Evolutionary conservation across 495 filamentous ascomycete species (phyloP), one percentile per base, ranked within the genome.

Genomic region (Lasiosphaeriaceae sp.): DNA sequence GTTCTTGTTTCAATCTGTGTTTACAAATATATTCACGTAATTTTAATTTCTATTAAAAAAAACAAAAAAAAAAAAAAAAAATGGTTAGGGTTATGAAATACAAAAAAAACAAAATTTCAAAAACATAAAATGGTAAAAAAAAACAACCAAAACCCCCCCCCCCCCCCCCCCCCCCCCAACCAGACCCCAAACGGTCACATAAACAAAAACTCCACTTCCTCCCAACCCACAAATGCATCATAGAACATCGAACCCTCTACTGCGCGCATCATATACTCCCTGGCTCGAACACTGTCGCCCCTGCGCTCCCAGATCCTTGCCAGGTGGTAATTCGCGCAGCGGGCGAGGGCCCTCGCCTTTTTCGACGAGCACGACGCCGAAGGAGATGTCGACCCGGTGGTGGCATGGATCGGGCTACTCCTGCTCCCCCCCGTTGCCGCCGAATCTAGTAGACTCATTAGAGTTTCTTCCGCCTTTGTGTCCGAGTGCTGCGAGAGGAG

Each of bases 191-290:
- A 47, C 6, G 8, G 35, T 57, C 45, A 61, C n/a, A 29, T 44
- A 61, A 64, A 64, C 54, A 64, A 41, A 52, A 64, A 64, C 35
- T 58, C 58, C 9, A 47, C 58, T 54, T 64, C 61, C 12, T 61
- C 58, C 61, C 61, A 64, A 16, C 51, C 22, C 20, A 64, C 50
- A 49, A 50, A 60, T 19, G 52, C 44, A 35, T 61, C 61, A 49
- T 57, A 64, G 8, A 60, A 37, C 20, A 60, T n/a, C 11, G 61
- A 57, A 5, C 50, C 47, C 3, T 47, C 46, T 20, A 58, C 41
- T 2, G 53, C 26, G 5, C 47, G 48, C 12, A 37, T 37, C 50
- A 61, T 3, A 22, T 57, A 46, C 55, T 60, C 54, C 4, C 39
- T 57, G 17, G 58, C 58, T 2, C 29, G n/a, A 3, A 12, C 21